Percentiles rank a stretch among this genome's conserved stretches.
Conservation (phyloP, 176 grass and related monocot genomes). For the Musa beccarii region DNA sequence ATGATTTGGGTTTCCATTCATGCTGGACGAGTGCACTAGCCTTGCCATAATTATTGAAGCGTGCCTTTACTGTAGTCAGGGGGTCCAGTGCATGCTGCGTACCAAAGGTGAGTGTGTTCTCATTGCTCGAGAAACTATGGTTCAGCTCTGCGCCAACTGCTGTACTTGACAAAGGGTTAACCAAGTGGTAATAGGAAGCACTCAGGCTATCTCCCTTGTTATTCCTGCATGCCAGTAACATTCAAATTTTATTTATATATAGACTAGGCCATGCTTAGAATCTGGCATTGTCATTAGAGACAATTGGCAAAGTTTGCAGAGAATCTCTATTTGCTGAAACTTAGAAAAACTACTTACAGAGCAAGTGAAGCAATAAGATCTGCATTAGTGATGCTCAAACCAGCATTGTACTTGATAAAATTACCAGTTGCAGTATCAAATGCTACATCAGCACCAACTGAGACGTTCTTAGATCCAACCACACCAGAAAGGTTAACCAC, state of each 20-base stretch:
- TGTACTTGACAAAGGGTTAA: constrained; percentile 27
- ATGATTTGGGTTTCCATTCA: constrained; percentile 60
- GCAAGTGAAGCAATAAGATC: constrained; percentile 70
- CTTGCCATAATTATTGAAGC: constrained; percentile 77
- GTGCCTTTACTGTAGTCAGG: constrained; percentile 56
- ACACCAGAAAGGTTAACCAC: constrained; percentile 65
- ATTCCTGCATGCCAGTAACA: constrained; percentile 44
- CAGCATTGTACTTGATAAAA: constrained; percentile 88
- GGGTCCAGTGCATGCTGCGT: constrained; percentile 63
- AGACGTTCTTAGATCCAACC: constrained; percentile 52
- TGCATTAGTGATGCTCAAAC: constrained; percentile 54
- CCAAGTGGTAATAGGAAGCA: constrained; percentile 68
- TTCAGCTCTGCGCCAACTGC: constrained; percentile 79
- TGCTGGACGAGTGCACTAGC: constrained; percentile 74
- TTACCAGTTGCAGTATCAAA: constrained; percentile 84
- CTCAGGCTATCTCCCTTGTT: constrained; percentile 78
- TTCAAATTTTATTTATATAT: neutral
- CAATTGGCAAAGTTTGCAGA: too few species aligned
- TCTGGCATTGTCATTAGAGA: neutral
- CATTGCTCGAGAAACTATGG: constrained; percentile 57
- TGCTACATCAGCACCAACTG: constrained; percentile 70
- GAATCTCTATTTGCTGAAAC: neutral
- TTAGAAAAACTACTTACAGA: constrained; percentile 41
- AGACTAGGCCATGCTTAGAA: too few species aligned
- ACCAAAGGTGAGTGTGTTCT: constrained; percentile 72